Percentiles rank a stretch among this genome's conserved stretches.
Conservation (phyloP, 495 filamentous ascomycete genomes). For the Aspergillus haitiensis region DNA sequence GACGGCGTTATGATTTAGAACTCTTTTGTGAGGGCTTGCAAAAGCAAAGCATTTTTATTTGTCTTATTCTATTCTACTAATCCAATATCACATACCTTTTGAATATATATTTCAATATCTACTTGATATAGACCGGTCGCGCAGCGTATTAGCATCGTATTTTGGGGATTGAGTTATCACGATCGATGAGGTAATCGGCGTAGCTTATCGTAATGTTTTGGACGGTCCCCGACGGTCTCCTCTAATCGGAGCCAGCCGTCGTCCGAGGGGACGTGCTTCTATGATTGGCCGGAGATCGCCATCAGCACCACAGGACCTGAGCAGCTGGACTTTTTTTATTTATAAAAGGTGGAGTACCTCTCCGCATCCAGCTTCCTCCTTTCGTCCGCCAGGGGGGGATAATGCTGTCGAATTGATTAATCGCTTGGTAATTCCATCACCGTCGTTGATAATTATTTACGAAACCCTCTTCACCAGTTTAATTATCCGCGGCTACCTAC, state of each 20-base stretch:
- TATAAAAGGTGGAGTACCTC: neutral
- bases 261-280: slow-evolving; percentile 15
- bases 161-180: neutral
- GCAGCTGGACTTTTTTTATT: slow-evolving; percentile 4
- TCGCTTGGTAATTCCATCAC: too few relatives aligned
- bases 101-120: too few relatives aligned
- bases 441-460: too few relatives aligned
- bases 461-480: too few relatives aligned
- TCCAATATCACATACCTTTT: neutral
- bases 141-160: neutral
- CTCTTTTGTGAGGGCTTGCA: slow-evolving; percentile 18
- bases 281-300: slow-evolving; percentile 16
- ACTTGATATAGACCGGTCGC: too few relatives aligned
- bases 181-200: neutral
- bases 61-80: neutral
- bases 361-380: too few relatives aligned
- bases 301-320: slow-evolving; percentile 1
- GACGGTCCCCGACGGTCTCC: neutral
- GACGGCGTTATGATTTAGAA: slow-evolving; percentile 19
- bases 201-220: slow-evolving; percentile 11
- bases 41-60: neutral
- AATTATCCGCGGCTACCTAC: too few relatives aligned
- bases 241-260: slow-evolving; percentile 23
- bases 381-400: too few relatives aligned
- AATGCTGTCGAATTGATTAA: too few relatives aligned